Base-by-base conservation (phyloP, 257 asterid genomes). In the Gentiana macrophylla region DNA sequence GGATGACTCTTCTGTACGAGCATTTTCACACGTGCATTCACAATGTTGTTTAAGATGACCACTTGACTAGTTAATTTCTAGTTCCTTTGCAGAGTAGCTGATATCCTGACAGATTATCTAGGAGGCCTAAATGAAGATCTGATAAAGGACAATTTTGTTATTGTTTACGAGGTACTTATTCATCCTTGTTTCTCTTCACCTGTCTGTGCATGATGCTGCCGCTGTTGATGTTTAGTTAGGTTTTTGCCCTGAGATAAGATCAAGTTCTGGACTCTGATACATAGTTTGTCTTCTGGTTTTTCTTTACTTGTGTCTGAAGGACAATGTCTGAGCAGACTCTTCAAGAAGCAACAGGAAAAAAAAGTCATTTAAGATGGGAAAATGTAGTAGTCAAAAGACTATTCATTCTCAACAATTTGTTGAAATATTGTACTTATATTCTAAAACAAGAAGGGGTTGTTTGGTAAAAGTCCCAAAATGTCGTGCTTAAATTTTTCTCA, bases 31-130 rank as follows among this genome's bases (percentile, higher is more conserved):
- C 51, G 24, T 43, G 9, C 12, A 55, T 57, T 66, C 11, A 37
- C 46, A 49, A 47, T 47, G 44, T 61, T 58, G 48, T 64, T 60
- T 58, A 52, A 59, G 56, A 60, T 57, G 66, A 62, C 69, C 71
- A n/a, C n/a, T 73, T 86, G 76, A 81, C 85, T 35, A 70, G 75
- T 78, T 70, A 69, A 55, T 72, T 66, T 78, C 59, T 81, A 91
- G 98, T 88, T 91, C 77, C 90, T 91, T 73, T 85, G 94, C 93
- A 87, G 97, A 82, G 97, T 87, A 44, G 98, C 97, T 69, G 94
- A 91, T 75, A 90, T 91, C 74, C 90, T 91, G 50, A 60, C 89
- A 57, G 94, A 81, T 63, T 91, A 91, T 71, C 80, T 91, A 69
- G 98, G 94, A 71, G 94, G 96, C 55, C 72, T 91, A 76, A 83